Percentiles rank a stretch among this genome's conserved stretches.
phyloP scores from a whole-genome alignment of 208 protist species.

The Crithidia expoeki region DNA sequence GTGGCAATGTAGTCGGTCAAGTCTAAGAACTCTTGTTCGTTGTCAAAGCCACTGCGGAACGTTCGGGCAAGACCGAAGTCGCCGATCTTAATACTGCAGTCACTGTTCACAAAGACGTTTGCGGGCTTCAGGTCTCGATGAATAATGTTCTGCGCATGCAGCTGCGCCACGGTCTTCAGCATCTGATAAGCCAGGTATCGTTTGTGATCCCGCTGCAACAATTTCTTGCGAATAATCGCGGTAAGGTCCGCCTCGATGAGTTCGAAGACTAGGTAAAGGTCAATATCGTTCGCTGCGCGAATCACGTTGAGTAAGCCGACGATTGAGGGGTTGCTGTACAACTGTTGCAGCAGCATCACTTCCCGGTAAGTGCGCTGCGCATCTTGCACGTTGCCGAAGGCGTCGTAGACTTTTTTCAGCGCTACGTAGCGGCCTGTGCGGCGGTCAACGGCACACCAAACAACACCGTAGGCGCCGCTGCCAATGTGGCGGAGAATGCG shows the following conservation, averaged over 20 bases:
- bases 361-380: conserved; percentile 96
- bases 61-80: conserved; percentile 99
- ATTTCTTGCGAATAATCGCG: conserved; percentile 94
- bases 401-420: conserved; percentile 98
- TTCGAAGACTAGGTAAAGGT: conserved; percentile 98
- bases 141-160: conserved; percentile 89
- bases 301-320: conserved; percentile 95
- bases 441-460: conserved; percentile 94
- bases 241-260: conserved; percentile 94
- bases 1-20: conserved; percentile 97
- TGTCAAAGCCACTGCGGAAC: conserved; percentile 41
- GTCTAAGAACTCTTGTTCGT: conserved; percentile 56
- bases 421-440: conserved; percentile 87
- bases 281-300: conserved; percentile 95
- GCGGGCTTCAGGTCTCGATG: conserved; percentile 95
- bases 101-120: conserved; percentile 93
- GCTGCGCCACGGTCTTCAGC: conserved; percentile 93
- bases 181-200: conserved; percentile 96
- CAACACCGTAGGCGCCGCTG: conserved; percentile 95
- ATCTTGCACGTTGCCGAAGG: conserved; percentile 94
- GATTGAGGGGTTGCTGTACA: conserved; percentile 81
- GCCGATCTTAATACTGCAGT: conserved; percentile 94
- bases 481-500: conserved; percentile 94
- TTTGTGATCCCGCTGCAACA: conserved; percentile 95
- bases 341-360: conserved; percentile 95